A percentile compares a stretch with the other conserved stretches of the same genome.
These are phyloP conservation scores for Colletotrichum endophyticum DNA, from an alignment of 2,329 filamentous ascomycete genomes.

Conservation along the genomic window DNA sequence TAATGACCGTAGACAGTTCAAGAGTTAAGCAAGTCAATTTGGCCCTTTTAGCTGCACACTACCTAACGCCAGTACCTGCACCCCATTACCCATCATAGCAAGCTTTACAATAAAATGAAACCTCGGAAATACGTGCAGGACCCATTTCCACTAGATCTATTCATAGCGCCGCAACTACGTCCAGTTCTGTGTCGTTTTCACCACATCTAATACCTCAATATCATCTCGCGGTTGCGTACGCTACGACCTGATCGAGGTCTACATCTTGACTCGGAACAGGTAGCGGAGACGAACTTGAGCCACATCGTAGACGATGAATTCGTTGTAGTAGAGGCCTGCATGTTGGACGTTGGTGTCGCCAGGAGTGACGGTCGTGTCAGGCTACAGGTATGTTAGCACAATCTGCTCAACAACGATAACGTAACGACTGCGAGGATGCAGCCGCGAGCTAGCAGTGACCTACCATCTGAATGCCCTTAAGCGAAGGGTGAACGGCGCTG, in stretches of 20 bases:
- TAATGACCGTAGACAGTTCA: accelerated
- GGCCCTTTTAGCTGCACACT: not conserved
- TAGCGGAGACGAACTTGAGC: constrained; percentile 74
- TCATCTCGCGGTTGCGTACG: accelerated
- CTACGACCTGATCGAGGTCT: not conserved
- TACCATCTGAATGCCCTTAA: constrained; percentile 75
- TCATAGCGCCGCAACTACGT: not conserved
- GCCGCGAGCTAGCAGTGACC: constrained; percentile 27
- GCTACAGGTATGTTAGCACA: constrained; percentile 37
- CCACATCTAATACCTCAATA: not conserved
- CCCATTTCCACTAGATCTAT: accelerated
- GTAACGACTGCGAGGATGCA: not conserved
- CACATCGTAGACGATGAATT: constrained; percentile 75
- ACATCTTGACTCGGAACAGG: constrained; percentile 67
- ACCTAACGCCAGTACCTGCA: not conserved
- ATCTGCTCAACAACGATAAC: accelerated
- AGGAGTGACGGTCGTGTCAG: constrained; percentile 51
- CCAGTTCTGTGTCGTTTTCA: accelerated
- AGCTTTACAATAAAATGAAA: not conserved
- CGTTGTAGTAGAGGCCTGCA: constrained; percentile 68
- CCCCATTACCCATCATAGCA: accelerated
- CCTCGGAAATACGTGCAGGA: not conserved
- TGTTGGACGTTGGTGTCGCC: constrained; percentile 49
- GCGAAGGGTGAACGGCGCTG: constrained; percentile 62
- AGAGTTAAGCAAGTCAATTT: not conserved